Base-by-base conservation (phyloP, 495 filamentous ascomycete genomes). In the Haplographium delicatum region DNA sequence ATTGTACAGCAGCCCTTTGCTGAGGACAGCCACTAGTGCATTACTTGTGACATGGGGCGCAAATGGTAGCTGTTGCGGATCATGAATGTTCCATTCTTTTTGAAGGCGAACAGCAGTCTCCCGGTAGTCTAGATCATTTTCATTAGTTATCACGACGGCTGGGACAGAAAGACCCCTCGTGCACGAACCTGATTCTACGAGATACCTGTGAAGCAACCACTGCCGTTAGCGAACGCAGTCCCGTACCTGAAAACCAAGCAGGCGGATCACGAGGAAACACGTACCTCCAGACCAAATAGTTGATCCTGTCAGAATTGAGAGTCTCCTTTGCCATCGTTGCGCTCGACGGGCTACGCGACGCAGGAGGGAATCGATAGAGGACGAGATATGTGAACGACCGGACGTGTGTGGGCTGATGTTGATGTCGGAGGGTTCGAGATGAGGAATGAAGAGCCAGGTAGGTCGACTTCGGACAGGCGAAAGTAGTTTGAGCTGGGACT, bases 251-350 rank as follows among this genome's bases (percentile, higher is more conserved):
- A 48, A 49, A 50, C 37, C 45, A 41, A 50, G 35, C 25, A 30
- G 49, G 50, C 34, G 50, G 54, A 57, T 56, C 50, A 59, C 50
- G 58, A 54, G 51, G 27, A 54, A 55, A 56, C 50, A 58, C 88
- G 69, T 79, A 96, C 88, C 90, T 90, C 88, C 90, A 95, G 75
- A 98, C 88, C 72, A 98, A 76, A 76, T 91, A 97, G 79, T 97
- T 98, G 74, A 97, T 81, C 72, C 91, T 85, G 75, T 96, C 82
- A 54, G 89, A 91, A 68, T 88, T 85, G 62, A 98, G 79, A 53
- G 70, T 60, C 62, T 80, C 76, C 65, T 80, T 80, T 15, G 57
- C 48, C 75, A 79, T 76, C 48, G 60, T 71, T 44, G 51, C 60
- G 66, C 50, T 50, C 54, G 53, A 43, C 27, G 44, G 48, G 48